Conservation (phyloP, 805 yeast genomes). For the Ascoidea tarda region DNA sequence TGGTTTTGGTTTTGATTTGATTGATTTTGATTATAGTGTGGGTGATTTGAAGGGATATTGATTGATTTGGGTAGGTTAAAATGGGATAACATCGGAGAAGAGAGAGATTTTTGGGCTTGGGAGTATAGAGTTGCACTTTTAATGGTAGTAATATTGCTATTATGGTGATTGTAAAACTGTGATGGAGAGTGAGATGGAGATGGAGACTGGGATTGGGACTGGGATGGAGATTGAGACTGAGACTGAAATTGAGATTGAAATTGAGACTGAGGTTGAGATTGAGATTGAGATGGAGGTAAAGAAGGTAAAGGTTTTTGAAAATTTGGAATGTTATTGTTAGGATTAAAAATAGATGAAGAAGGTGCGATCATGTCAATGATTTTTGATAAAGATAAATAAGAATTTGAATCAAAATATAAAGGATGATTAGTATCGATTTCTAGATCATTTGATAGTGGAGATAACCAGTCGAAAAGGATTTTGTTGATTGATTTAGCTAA, state of each 20-base stretch:
- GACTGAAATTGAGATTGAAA: not conserved
- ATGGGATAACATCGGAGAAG: not conserved
- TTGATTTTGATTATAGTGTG: no score
- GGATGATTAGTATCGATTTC: not conserved
- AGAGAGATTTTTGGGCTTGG: not conserved
- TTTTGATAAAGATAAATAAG: not conserved
- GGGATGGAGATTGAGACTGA: not conserved
- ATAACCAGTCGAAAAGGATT: not conserved
- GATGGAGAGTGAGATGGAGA: not conserved
- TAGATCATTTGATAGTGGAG: not conserved
- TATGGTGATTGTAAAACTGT: not conserved
- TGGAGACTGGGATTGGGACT: not conserved
- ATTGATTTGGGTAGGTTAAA: no score
- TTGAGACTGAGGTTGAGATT: not conserved
- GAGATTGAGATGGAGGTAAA: not conserved
- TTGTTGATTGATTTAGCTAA: not conserved
- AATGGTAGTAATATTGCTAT: not conserved
- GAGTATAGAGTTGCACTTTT: not conserved
- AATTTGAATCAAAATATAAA: no score
- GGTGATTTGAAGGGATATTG: no score
- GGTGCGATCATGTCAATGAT: not conserved
- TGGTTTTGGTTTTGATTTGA: no score
- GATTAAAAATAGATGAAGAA: no score
- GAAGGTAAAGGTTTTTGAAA: not conserved
- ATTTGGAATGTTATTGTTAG: no score